Base-by-base conservation (phyloP, 2,329 filamentous ascomycete species). In the Beauveria rudraprayagi region DNA sequence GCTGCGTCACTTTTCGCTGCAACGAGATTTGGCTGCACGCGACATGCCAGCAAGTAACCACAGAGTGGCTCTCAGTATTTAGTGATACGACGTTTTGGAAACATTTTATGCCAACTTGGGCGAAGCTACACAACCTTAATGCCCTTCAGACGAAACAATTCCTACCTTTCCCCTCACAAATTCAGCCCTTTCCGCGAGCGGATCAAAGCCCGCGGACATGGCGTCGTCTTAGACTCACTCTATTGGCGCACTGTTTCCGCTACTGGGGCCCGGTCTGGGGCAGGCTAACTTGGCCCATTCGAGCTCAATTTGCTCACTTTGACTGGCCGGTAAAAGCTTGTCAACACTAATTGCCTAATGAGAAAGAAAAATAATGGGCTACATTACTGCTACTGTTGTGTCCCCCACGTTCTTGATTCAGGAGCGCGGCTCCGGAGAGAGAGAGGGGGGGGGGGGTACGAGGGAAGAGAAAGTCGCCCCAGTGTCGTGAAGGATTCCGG, bases 141-240 rank as follows among this genome's bases (percentile, higher is more conserved):
- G 44, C 44, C 43, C 9, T 22, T 10, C 50, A 24, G 50, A 37
- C 19, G 11, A 24, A 37, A 34, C 43, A 16, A 6, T 16, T 37
- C 17, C n/a, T 16, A 7, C 37, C 40, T 54, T 16, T 10, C 9
- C 41, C 30, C 24, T 9, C 17, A 9, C 24, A 46, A 5, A 3
- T 3, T 16, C n/a, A 34, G 19, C 37, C 9, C 22, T 47, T 47
- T 54, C 56, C 47, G 24, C 22, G 43, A 17, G 43, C 51, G 43
- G 30, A 40, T 30, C 28, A 55, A 30, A 61, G 59, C 56, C 59
- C 59, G 59, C 59, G 59, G 59, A 56, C 51, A 24, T 61, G 59
- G 59, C 58, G 58, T 51, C 19, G 7, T 10, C 34, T 50, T 22
- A 5, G 51, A 14, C 24, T 30, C 34, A 22, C 3, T 24, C 48